A percentile compares a stretch with the other conserved stretches of the same genome.
These are phyloP conservation scores for Alternaria ventricosa DNA, from an alignment of 2,329 filamentous ascomycete species.

Conservation along the genomic window DNA sequence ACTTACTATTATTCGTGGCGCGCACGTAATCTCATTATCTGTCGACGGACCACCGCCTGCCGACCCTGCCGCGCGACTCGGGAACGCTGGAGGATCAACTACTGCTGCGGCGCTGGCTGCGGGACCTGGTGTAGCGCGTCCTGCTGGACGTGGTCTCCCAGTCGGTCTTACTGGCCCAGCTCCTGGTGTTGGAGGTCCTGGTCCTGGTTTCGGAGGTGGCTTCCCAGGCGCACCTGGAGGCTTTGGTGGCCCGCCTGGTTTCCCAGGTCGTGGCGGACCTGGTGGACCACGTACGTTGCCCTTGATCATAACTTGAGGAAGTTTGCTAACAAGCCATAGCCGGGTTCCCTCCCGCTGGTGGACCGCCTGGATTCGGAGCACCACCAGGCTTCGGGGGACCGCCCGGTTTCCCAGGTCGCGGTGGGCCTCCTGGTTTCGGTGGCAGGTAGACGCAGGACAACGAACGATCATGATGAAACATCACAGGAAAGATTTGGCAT, in stretches of 20 bases:
- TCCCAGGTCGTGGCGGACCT: conserved; percentile 46
- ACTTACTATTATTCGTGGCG: conserved; percentile 90
- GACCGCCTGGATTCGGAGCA: conserved; percentile 55
- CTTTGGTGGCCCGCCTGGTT: conserved; percentile 46
- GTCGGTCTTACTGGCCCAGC: conserved; percentile 88
- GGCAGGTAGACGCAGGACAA: conserved; percentile 26
- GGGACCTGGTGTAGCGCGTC: conserved; percentile 88
- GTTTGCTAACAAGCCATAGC: conserved; percentile 35
- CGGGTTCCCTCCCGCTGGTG: conserved; percentile 56
- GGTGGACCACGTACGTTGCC: conserved; percentile 45
- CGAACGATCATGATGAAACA: background rate
- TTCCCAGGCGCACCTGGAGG: conserved; percentile 46
- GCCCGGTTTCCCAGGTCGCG: conserved; percentile 32
- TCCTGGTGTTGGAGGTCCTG: conserved; percentile 82
- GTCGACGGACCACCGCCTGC: conserved; percentile 95
- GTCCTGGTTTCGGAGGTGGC: conserved; percentile 64
- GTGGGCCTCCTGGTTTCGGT: conserved; percentile 37
- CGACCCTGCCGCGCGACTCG: conserved; percentile 88
- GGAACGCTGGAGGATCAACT: conserved; percentile 70
- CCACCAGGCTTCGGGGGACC: conserved; percentile 37
- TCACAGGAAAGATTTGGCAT: conserved; percentile 3
- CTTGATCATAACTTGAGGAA: background rate
- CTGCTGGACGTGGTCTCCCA: conserved; percentile 83
- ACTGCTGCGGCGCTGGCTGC: conserved; percentile 70
- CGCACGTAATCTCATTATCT: conserved; percentile 91